Evolutionary conservation across 2,329 filamentous ascomycete species (phyloP), one percentile per base, ranked within the genome.

Genomic region (Colletotrichum spaethianum): DNA sequence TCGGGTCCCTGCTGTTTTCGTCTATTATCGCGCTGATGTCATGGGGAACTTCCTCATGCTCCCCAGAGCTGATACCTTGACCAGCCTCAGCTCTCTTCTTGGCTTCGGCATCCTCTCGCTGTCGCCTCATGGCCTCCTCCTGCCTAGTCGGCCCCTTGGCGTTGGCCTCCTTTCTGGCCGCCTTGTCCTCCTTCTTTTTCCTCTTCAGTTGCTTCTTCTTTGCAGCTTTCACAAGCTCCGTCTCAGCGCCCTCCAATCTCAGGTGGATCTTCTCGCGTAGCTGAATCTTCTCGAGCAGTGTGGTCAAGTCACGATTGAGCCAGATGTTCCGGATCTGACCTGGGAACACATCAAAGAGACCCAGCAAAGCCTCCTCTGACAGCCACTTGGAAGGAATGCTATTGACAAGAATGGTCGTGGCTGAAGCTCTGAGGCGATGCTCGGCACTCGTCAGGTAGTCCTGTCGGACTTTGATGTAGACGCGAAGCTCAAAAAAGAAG

Each of bases 241-340:
- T 98, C 81, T 98, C 93, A 1, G 96, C 96, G 11, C 83, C 83
- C 79, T 99, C 96, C 0, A 99, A 88, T 67, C 86, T 85, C 52
- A 87, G 81, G 57, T 96, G 94, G 18, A 98, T 84, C 11, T 88
- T 83, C 73, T 95, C 90, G 55, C 96, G 90, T 74, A 90, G 85
- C 60, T 93, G 89, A 56, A 98, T 93, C 80, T 98, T 98, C 73
- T 95, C 93, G 57, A 94, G 88, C 14, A 99, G 88, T 11, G 92
- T 88, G 53, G 95, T 94, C 75, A 94, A 92, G 79, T 99, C 94
- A 73, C 96, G 90, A 72, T 98, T 99, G 77, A 99, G 92, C 95
- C 96, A 99, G 57, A 99, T 93, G 76, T 98, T 98, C 72, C 94
- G 91, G 78, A 99, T 93, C 38, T 96, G 96, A 26, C 96, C 96